A percentile compares a stretch with the other conserved stretches of the same genome.
phyloP scores from a whole-genome alignment of 352 stramenopile genomes.

The Phytophthora hibernalis region DNA sequence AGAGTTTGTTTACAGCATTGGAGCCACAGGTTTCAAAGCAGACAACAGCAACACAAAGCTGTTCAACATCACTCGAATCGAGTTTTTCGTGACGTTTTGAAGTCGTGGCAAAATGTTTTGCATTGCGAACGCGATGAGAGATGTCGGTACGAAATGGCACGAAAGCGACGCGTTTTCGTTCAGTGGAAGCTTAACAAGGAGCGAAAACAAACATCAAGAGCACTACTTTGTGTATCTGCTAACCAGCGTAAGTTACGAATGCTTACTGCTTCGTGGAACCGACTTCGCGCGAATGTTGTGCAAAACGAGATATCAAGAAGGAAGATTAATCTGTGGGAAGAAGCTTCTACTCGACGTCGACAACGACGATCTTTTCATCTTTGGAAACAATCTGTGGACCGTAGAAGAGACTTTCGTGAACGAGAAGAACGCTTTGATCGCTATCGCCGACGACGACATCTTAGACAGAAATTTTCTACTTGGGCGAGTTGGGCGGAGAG shows the following conservation, averaged over 20 bases:
- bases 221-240: constrained; percentile 12
- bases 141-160: constrained; percentile 12
- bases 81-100: constrained; percentile 11
- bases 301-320: constrained; percentile 3
- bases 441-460: constrained; percentile 16
- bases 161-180: constrained; percentile 14
- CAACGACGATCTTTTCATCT: not conserved
- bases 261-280: constrained; percentile 15
- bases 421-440: constrained; percentile 21
- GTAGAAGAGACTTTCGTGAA: constrained; percentile 10
- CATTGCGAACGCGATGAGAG: constrained; percentile 5
- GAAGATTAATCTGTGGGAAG: constrained; percentile 12
- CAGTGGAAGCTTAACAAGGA: constrained; percentile 19
- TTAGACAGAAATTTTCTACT: constrained; percentile 16
- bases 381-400: constrained; percentile 17
- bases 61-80: not conserved
- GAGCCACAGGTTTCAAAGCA: constrained; percentile 14
- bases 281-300: constrained; percentile 11
- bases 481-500: constrained; percentile 32
- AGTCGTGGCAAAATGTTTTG: constrained; percentile 9
- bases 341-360: not conserved
- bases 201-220: constrained; percentile 20
- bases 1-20: constrained; percentile 36
- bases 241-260: constrained; percentile 19
- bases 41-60: constrained; percentile 10